These are phyloP conservation scores for Aspergillus candidus DNA, from an alignment of 2,329 filamentous ascomycete genomes.

Conservation along the genomic window DNA sequence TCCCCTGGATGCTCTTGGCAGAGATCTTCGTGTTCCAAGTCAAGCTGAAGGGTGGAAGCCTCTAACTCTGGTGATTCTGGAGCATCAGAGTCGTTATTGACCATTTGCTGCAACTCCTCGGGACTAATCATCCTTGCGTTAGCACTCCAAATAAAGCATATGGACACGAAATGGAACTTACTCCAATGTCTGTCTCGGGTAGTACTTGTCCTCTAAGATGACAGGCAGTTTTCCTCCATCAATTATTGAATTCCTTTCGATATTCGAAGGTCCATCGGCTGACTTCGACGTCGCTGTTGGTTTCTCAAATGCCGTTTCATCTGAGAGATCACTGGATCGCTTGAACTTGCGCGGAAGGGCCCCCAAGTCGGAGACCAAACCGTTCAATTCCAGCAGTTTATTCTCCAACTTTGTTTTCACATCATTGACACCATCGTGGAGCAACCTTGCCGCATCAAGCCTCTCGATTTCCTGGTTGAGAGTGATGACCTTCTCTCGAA, in stretches of 20 bases:
- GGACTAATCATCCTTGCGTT: conserved; percentile 19
- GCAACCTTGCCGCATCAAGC: conserved; percentile 38
- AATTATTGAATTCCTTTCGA: conserved; percentile 12
- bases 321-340: conserved; percentile 14
- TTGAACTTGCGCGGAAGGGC: conserved; percentile 30
- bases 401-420: conserved; percentile 51
- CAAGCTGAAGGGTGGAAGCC: conserved; percentile 44
- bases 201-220: conserved; percentile 55
- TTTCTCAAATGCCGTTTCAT: conserved; percentile 9
- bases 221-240: conserved; percentile 46
- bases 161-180: conserved; percentile 27
- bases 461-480: conserved; percentile 51
- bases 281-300: conserved; percentile 5
- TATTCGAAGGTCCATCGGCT: conserved; percentile 11
- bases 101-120: conserved; percentile 30
- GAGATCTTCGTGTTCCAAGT: conserved; percentile 28
- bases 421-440: conserved; percentile 44
- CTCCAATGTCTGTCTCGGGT: conserved; percentile 52
- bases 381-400: conserved; percentile 52
- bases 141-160: not conserved
- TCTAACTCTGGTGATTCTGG: conserved; percentile 32
- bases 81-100: conserved; percentile 18
- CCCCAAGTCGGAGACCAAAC: conserved; percentile 51
- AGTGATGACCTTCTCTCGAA: conserved; percentile 54
- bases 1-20: conserved; percentile 4